phyloP scores from a whole-genome alignment of 768 basidiomycete species.

The Trametes gibbosa region DNA sequence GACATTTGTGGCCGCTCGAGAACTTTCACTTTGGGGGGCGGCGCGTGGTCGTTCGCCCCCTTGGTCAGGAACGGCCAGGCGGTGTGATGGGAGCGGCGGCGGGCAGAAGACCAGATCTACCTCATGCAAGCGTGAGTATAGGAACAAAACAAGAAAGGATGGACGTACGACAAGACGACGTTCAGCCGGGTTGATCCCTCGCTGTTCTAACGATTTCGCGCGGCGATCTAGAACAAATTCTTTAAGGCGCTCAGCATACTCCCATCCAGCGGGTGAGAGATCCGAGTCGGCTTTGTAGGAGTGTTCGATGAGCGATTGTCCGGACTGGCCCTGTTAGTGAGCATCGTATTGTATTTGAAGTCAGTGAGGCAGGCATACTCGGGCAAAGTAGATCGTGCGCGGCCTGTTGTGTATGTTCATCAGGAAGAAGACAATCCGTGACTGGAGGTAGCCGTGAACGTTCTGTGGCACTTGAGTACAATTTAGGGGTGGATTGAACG shows the following conservation, averaged over 20 bases:
- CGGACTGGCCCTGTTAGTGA: constrained; percentile 55
- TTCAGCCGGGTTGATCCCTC: constrained; percentile 58
- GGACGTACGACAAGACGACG: constrained; percentile 63
- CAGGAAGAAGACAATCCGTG: constrained; percentile 94
- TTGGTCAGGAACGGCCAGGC: constrained; percentile 84
- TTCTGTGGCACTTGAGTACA: constrained; percentile 42
- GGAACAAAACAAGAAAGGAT: neutral
- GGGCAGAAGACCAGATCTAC: constrained; percentile 97
- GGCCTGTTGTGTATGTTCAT: constrained; percentile 98
- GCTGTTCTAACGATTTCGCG: constrained; percentile 69
- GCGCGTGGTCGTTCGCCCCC: constrained; percentile 19
- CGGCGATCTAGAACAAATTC: constrained; percentile 88
- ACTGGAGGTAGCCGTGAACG: constrained; percentile 88
- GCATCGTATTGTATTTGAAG: neutral
- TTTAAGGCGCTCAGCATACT: constrained; percentile 86
- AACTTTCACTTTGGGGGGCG: constrained; percentile 65
- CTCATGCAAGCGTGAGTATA: neutral
- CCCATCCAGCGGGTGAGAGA: constrained; percentile 92
- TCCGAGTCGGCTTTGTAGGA: constrained; percentile 99
- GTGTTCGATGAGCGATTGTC: constrained; percentile 97
- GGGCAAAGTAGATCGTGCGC: constrained; percentile 93
- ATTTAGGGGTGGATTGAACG: neutral
- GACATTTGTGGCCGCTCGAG: constrained; percentile 95
- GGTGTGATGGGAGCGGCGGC: constrained; percentile 89
- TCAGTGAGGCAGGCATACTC: constrained; percentile 50